Conservation (phyloP, 306 rosid genomes). For the Pyrus betulifolia region DNA sequence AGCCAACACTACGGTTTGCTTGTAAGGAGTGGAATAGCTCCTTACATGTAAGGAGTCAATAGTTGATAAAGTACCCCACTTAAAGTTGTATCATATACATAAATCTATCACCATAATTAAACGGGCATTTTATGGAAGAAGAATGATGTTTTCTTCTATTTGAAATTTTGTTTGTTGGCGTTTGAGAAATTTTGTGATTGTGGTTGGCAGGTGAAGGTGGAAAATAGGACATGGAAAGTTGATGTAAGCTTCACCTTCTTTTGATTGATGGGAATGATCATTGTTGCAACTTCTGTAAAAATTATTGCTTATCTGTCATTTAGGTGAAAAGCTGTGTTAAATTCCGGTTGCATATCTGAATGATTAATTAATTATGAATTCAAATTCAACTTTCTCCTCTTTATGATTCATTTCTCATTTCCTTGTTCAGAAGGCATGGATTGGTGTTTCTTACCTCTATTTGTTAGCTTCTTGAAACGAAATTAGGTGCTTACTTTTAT, state of each 20-base stretch:
- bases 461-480: background rate
- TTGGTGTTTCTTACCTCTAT: background rate
- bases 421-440: background rate
- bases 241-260: conserved; percentile 51
- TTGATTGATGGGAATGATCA: background rate
- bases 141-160: background rate
- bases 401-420: background rate
- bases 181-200: conserved; percentile 1
- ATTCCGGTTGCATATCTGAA: background rate
- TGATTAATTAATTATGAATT: background rate
- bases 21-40: background rate
- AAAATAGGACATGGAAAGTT: conserved; percentile 85
- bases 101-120: background rate
- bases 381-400: background rate
- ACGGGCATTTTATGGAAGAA: background rate
- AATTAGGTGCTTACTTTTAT: background rate
- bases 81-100: background rate
- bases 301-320: background rate
- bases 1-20: background rate
- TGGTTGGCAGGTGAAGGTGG: conserved; percentile 82
- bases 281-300: background rate
- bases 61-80: background rate
- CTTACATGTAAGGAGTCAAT: background rate
- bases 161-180: background rate
- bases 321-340: background rate